Conservation (phyloP, 1,139 yeast species). For the Blastobotrys apis region DNA sequence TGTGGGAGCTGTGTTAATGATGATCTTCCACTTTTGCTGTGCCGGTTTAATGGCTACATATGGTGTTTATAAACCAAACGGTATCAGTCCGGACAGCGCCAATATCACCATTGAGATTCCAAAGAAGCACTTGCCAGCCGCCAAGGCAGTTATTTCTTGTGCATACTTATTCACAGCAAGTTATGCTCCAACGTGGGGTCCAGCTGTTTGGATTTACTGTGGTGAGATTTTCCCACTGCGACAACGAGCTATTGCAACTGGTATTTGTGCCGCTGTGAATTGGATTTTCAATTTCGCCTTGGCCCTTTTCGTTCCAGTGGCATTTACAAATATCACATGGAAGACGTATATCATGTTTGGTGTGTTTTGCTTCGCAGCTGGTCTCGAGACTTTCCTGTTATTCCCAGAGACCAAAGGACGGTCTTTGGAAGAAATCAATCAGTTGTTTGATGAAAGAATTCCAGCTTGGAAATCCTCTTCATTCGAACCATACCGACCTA, state of each 20-base stretch:
- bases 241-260: conserved; percentile 53
- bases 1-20: conserved; percentile 43
- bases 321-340: conserved; percentile 52
- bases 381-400: conserved; percentile 51
- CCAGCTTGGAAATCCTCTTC: conserved; percentile 31
- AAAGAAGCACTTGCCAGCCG: conserved; percentile 35
- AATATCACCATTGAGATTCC: conserved; percentile 49
- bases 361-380: conserved; percentile 53
- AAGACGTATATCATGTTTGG: conserved; percentile 65
- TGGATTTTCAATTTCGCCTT: conserved; percentile 60
- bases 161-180: conserved; percentile 62
- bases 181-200: conserved; percentile 67
- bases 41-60: conserved; percentile 45
- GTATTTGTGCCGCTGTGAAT: conserved; percentile 54
- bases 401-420: conserved; percentile 75
- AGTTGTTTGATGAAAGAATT: conserved; percentile 39
- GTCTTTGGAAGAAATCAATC: conserved; percentile 70
- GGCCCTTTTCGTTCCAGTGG: conserved; percentile 51
- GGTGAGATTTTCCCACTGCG: conserved; percentile 54
- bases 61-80: conserved; percentile 36
- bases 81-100: conserved; percentile 37
- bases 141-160: conserved; percentile 54
- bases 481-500: conserved; percentile 20
- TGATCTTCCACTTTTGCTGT: conserved; percentile 41
- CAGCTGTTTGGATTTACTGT: conserved; percentile 56